Conservation (phyloP, 164 flowering plant genomes). For the Liriodendron chinense region DNA sequence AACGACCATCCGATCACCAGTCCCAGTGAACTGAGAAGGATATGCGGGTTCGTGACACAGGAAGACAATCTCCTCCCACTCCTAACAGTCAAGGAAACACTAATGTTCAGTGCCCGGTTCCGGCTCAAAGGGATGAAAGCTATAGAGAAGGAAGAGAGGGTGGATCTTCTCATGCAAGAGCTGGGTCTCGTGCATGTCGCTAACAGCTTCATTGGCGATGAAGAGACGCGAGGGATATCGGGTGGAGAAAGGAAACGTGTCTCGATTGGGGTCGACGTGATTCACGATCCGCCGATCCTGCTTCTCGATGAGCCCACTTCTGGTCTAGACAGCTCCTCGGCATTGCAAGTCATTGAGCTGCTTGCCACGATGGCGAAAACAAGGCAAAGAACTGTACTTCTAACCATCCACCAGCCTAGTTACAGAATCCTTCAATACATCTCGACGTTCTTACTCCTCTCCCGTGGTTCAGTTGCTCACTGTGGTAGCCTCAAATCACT, state of each 20-base stretch:
- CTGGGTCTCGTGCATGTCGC: conserved; percentile 69
- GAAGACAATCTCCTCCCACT: conserved; percentile 80
- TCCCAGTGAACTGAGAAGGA: conserved; percentile 51
- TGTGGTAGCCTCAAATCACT: conserved; percentile 63
- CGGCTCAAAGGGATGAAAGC: conserved; percentile 45
- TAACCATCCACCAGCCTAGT: conserved; percentile 94
- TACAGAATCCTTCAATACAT: conserved; percentile 66
- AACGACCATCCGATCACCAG: conserved; percentile 38
- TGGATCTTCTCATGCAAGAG: conserved; percentile 66
- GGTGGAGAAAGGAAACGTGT: conserved; percentile 93
- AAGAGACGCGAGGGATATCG: conserved; percentile 77
- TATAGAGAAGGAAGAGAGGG: conserved; percentile 50
- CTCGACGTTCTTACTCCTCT: conserved; percentile 63
- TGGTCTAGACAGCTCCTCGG: conserved; percentile 84
- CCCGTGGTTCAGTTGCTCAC: conserved; percentile 65
- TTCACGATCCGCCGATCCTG: conserved; percentile 74
- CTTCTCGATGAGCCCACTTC: conserved; percentile 95
- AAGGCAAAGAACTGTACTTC: conserved; percentile 51
- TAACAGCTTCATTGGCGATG: conserved; percentile 75
- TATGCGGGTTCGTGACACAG: conserved; percentile 86
- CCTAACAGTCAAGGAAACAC: conserved; percentile 84
- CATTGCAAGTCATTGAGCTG: conserved; percentile 75
- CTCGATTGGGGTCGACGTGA: conserved; percentile 83
- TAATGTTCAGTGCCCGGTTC: conserved; percentile 76
- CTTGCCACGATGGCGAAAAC: conserved; percentile 65